Base-by-base conservation (phyloP, 1,284 basidiomycete species). In the Puccinia triticina region DNA sequence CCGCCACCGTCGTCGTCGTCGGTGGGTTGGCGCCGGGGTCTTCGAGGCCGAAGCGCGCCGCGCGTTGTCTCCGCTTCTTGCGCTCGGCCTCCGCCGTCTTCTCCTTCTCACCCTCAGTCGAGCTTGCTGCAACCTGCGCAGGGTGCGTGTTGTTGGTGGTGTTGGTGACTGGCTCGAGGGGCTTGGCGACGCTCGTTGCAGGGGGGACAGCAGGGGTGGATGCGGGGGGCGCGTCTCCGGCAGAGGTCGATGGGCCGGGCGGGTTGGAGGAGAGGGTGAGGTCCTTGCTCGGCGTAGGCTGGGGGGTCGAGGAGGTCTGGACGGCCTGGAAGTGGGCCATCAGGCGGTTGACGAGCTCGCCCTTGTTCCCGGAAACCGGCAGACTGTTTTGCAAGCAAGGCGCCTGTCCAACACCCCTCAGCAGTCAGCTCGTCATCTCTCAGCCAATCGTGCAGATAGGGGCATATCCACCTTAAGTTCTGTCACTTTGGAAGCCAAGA, bases 391-490 rank as follows among this genome's bases (percentile, higher is more conserved):
- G 74, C 4, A 48, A 50, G 48, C 80, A 82, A 29, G 76, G 73
- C 16, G 72, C 80, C 80, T 82, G n/a, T n/a, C n/a, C n/a, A n/a
- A n/a, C n/a, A n/a, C n/a, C n/a, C n/a, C n/a, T n/a, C n/a, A n/a
- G n/a, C n/a, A n/a, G n/a, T n/a, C n/a, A n/a, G n/a, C n/a, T n/a
- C n/a, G n/a, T n/a, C n/a, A n/a, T n/a, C n/a, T n/a, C n/a, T n/a
- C n/a, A n/a, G n/a, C n/a, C n/a, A n/a, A n/a, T n/a, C n/a, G n/a
- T n/a, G n/a, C n/a, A n/a, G n/a, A 67, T 14, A 50, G n/a, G 26
- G 11, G 26, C n/a, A 2, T n/a, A n/a, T n/a, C n/a, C n/a, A 82
- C 80, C 64, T 82, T 82, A 8, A 82, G 72, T 46, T 82, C 80
- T 10, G 80, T 57, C 10, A 82, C 80, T 50, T 82, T 82, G 8